Evolutionary conservation across 345 rosid species (phyloP).

Genomic region (Salix purpurea): DNA sequence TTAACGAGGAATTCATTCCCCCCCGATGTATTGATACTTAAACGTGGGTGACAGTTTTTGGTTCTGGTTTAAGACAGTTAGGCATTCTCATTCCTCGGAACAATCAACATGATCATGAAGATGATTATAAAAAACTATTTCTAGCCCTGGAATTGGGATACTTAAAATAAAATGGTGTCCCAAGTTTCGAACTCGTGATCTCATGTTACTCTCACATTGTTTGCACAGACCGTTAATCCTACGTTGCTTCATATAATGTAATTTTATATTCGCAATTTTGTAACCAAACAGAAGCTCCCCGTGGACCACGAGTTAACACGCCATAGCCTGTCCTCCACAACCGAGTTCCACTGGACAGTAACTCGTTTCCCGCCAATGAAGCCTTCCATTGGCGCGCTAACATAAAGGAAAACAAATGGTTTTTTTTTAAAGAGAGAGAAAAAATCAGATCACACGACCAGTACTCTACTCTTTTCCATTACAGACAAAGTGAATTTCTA

Average conservation of each 20-base stretch:
- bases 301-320: no score
- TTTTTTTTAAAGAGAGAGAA: neutral
- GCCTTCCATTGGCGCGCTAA: constrained; percentile 11
- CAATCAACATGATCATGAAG: neutral
- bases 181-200: no score
- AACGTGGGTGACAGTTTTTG: neutral
- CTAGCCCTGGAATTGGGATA: no score
- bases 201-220: no score
- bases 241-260: no score
- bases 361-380: constrained; percentile 20
- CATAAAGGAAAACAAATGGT: neutral
- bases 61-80: neutral
- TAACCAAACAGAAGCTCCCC: no score
- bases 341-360: no score
- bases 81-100: neutral
- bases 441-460: neutral
- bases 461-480: neutral
- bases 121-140: no score
- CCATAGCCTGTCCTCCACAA: no score
- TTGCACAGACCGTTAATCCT: no score
- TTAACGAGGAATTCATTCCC: neutral
- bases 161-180: no score
- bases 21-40: neutral
- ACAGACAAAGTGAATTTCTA: neutral
- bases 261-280: no score